Evolutionary conservation across 1,139 yeast genomes (phyloP).

Genomic region (Taphrina sp.): DNA sequence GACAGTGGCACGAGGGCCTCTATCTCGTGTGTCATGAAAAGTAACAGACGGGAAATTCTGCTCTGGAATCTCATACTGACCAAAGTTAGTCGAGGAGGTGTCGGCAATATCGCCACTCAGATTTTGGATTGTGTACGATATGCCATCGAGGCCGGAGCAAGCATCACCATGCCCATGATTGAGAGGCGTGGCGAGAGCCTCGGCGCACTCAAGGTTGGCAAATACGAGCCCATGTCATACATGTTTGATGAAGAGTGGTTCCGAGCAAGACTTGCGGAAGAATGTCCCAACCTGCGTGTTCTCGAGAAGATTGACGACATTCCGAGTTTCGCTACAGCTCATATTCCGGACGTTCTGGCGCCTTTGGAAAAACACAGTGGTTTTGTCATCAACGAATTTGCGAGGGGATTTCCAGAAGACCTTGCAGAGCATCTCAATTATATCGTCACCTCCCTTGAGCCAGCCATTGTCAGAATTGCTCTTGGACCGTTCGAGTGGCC

Average conservation of each 20-base stretch:
- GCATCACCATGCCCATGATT: not conserved
- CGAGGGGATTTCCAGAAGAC: not conserved
- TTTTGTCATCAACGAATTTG: not conserved
- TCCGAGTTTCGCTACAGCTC: not conserved
- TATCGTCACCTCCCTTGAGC: not conserved
- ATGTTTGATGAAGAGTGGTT: not conserved
- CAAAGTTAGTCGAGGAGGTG: not conserved
- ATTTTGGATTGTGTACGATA: not conserved
- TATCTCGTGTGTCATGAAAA: not conserved
- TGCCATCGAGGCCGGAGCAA: slow-evolving; percentile 5
- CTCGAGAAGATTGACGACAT: not conserved
- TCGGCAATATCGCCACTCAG: not conserved
- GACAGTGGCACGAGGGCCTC: not conserved
- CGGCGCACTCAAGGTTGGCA: not conserved
- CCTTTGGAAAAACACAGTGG: not conserved
- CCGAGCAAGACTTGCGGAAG: not conserved
- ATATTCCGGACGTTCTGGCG: not conserved
- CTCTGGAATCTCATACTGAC: not conserved
- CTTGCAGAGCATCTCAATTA: not conserved
- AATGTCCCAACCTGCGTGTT: not conserved
- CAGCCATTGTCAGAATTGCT: not conserved
- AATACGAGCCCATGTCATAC: not conserved
- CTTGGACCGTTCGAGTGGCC: slow-evolving; percentile 1
- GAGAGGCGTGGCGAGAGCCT: not conserved
- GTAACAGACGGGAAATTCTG: not conserved